Evolutionary conservation across 2,329 filamentous ascomycete species (phyloP).

Genomic region (Beauveria caledonica): DNA sequence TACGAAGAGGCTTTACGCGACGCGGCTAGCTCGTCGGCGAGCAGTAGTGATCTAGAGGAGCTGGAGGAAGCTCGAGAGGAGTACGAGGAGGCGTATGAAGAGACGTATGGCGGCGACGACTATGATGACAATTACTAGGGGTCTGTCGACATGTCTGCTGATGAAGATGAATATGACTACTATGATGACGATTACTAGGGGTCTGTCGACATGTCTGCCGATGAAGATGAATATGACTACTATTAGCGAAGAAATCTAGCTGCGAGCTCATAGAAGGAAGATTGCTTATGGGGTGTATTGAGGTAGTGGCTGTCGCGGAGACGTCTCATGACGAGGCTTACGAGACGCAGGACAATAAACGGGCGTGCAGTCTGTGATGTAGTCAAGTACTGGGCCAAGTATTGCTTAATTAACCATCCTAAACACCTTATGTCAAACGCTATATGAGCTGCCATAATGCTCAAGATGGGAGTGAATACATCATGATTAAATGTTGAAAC

Average conservation of each 20-base stretch:
- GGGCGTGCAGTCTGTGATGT: too few relatives aligned
- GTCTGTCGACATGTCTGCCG: too few relatives aligned
- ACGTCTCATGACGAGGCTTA: too few relatives aligned
- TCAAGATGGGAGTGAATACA: not conserved
- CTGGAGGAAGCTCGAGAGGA: constrained; percentile 44
- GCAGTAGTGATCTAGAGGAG: constrained; percentile 44
- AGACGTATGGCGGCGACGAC: constrained; percentile 26
- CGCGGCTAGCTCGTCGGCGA: constrained; percentile 34
- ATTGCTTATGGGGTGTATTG: not conserved
- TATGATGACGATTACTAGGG: not conserved
- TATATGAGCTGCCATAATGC: not conserved
- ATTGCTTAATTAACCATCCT: too few relatives aligned
- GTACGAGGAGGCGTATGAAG: constrained; percentile 42
- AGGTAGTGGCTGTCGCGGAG: not conserved
- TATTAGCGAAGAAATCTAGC: not conserved
- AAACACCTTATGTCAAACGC: too few relatives aligned
- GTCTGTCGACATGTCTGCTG: too few relatives aligned
- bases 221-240: not conserved
- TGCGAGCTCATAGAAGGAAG: not conserved
- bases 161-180: too few relatives aligned
- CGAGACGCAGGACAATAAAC: too few relatives aligned
- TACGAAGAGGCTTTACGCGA: constrained; percentile 35
- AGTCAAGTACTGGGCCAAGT: too few relatives aligned
- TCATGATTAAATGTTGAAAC: constrained; percentile 5
- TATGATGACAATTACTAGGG: constrained; percentile 9